Base-by-base conservation (phyloP, 192 early-diverging fungal species). In the Physocladia obscura region DNA sequence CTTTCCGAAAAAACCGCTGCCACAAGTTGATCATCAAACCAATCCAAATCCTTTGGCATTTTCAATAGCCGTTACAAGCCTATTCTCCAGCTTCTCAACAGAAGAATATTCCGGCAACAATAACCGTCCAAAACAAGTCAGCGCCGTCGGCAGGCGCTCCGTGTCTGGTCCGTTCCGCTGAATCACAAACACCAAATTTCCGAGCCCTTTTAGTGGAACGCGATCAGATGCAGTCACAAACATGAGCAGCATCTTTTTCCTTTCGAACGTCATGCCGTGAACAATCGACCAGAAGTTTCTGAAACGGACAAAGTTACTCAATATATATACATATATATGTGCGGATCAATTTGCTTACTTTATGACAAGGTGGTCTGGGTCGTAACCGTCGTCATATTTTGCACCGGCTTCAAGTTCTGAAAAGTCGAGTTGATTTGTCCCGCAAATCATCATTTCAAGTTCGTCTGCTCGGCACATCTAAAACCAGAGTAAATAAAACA, bases 161-260 rank as follows among this genome's bases (percentile, higher is more conserved):
- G 85, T 87, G 69, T 98, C 94, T 0, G 94, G 93, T 13, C 95
- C 95, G 67, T 98, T 96, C n/a, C 94, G 78, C 74, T 98, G 95
- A 15, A 98, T 85, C 36, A 95, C 92, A 91, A 98, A 98, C 24
- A 89, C 87, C 30, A 98, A 74, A 27, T 84, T 79, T 27, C 84
- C 81, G 38, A 92, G 82, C 1, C 95, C 94, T 48, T 89, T 87
- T 37, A 95, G 72, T 5, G 95, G 95, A 2, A 96, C 79, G n/a
- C 92, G 87, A 67, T 96, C 93, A 31, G 87, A 89, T 2, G 94
- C 93, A 4, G 94, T 98, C 2, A 98, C 95, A 84, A 98, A 98
- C 0, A 84, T 75, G 38, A 98, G 76, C 35, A 98, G 79, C 38
- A 89, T 70, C 40, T 87, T 82, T 67, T 93, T 90, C 37, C 89